phyloP scores from a whole-genome alignment of 257 asterid genomes.

The Scutellaria minor region DNA sequence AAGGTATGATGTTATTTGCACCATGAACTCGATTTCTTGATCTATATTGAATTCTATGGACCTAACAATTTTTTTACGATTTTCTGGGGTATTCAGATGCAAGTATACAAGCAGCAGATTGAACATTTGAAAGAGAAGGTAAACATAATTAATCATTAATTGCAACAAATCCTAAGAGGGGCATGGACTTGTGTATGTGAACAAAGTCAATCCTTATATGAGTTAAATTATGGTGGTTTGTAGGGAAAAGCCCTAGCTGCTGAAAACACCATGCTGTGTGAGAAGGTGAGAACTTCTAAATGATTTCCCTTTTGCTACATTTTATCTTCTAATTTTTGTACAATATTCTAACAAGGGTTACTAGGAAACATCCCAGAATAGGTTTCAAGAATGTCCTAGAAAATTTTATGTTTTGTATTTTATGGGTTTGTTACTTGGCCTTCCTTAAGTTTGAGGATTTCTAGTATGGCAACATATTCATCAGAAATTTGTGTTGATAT shows the following conservation, averaged over 20 bases:
- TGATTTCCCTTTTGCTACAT: neutral
- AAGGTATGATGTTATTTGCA: slow-evolving; percentile 47
- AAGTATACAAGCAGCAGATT: slow-evolving; percentile 77
- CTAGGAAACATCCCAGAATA: too few species aligned
- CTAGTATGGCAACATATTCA: neutral
- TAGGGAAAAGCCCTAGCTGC: slow-evolving; percentile 80
- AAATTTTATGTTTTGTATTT: too few species aligned
- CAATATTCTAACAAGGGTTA: too few species aligned
- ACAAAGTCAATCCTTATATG: too few species aligned
- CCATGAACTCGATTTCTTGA: too few species aligned
- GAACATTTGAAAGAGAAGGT: slow-evolving; percentile 82
- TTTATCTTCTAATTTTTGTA: too few species aligned
- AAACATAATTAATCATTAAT: neutral
- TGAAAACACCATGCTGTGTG: slow-evolving; percentile 69
- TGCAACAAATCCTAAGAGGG: too few species aligned
- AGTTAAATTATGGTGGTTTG: neutral
- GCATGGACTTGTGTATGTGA: too few species aligned
- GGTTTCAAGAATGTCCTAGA: too few species aligned
- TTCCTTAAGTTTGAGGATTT: neutral
- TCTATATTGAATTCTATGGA: neutral
- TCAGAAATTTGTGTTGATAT: neutral
- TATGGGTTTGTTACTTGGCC: too few species aligned
- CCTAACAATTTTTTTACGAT: neutral
- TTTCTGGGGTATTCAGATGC: slow-evolving; percentile 52
- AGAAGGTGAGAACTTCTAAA: slow-evolving; percentile 55